Conservation (phyloP, 345 rosid species). For the Camelina laxa region DNA sequence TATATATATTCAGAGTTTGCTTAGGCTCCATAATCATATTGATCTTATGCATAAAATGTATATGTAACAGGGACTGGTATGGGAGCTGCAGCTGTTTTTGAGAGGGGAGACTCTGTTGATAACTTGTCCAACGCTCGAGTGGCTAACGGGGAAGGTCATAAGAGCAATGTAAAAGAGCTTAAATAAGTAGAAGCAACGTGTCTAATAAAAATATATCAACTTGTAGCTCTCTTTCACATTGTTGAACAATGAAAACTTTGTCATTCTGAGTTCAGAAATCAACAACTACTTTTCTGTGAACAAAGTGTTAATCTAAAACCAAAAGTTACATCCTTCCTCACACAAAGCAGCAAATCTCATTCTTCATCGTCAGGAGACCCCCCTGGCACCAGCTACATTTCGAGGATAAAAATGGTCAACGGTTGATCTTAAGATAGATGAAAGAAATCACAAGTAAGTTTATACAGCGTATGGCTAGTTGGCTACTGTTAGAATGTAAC, state of each 20-base stretch:
- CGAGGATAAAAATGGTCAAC: background rate
- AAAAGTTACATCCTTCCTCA: slow-evolving; percentile 29
- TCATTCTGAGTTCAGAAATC: background rate
- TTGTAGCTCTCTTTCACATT: slow-evolving; percentile 10
- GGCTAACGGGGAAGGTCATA: slow-evolving; percentile 39
- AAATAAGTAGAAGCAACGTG: slow-evolving; percentile 34
- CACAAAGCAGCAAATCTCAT: slow-evolving; percentile 28
- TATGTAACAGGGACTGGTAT: slow-evolving; percentile 66
- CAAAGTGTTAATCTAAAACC: slow-evolving; percentile 31
- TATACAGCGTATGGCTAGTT: background rate
- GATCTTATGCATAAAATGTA: background rate
- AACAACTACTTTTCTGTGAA: slow-evolving; percentile 19
- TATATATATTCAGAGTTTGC: background rate
- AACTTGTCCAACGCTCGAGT: slow-evolving; percentile 52
- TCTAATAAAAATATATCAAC: slow-evolving; percentile 19
- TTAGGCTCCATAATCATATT: background rate
- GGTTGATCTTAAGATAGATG: background rate
- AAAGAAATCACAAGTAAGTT: background rate
- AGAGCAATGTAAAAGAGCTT: slow-evolving; percentile 49
- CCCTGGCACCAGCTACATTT: slow-evolving; percentile 88
- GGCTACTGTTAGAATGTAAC: background rate
- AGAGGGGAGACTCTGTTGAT: slow-evolving; percentile 75
- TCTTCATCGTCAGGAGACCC: slow-evolving; percentile 74
- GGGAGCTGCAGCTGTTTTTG: slow-evolving; percentile 95
- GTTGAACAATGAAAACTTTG: slow-evolving; percentile 17